phyloP scores from a whole-genome alignment of 768 basidiomycete genomes.

The Lentinula raphanica region DNA sequence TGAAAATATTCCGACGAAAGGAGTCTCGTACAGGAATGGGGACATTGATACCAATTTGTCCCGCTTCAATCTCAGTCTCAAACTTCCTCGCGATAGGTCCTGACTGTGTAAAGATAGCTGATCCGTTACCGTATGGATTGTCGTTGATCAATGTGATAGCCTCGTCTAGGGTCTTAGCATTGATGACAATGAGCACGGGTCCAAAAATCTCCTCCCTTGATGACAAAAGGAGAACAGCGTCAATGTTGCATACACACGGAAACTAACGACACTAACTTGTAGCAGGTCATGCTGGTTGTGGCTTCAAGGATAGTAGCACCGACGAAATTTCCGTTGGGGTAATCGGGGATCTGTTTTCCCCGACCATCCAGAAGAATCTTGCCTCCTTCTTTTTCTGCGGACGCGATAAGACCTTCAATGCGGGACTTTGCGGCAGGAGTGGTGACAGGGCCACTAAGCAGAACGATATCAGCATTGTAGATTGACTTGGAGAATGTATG shows the following conservation, averaged over 20 bases:
- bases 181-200: conserved; percentile 75
- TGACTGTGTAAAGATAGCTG: conserved; percentile 94
- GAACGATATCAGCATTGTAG: not conserved
- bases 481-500: not conserved
- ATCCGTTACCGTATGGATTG: conserved; percentile 90
- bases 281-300: conserved; percentile 77
- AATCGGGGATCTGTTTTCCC: conserved; percentile 57
- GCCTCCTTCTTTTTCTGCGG: conserved; percentile 76
- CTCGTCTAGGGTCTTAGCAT: conserved; percentile 81
- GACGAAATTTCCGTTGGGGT: conserved; percentile 88
- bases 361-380: conserved; percentile 86
- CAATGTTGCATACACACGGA: not conserved
- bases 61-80: conserved; percentile 81
- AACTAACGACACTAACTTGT: conserved; percentile 54
- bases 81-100: conserved; percentile 94
- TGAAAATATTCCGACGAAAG: conserved; percentile 14
- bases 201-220: conserved; percentile 92
- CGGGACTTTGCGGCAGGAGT: conserved; percentile 79
- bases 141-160: conserved; percentile 85
- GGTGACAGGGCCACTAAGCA: conserved; percentile 65
- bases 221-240: conserved; percentile 1
- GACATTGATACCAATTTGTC: conserved; percentile 91
- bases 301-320: conserved; percentile 90
- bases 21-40: conserved; percentile 87
- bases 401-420: conserved; percentile 68